Percentiles rank a stretch among this genome's conserved stretches.
Evolutionary conservation across 306 rosid genomes (phyloP).

Genomic region (Cucumis hystrix): DNA sequence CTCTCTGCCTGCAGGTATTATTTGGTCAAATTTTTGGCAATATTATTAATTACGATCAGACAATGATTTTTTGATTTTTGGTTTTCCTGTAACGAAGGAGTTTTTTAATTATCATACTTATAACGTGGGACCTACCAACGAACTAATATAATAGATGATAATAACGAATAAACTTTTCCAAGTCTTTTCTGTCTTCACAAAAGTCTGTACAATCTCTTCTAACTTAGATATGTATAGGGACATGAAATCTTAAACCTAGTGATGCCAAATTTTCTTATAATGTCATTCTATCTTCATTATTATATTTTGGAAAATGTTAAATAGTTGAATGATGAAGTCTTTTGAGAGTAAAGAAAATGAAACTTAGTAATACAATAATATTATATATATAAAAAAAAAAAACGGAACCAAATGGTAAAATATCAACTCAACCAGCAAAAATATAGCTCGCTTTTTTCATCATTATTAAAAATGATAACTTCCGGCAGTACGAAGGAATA

Average conservation of each 20-base stretch:
- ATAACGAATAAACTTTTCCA: background rate
- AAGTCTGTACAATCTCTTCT: background rate
- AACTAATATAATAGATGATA: background rate
- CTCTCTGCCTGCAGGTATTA: background rate
- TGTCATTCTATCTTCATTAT: background rate
- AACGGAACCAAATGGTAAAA: background rate
- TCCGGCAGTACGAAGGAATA: too few species aligned
- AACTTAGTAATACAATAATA: background rate
- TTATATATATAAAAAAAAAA: too few species aligned
- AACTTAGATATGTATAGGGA: background rate
- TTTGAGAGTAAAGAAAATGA: background rate
- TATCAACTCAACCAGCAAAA: background rate
- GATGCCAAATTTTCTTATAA: background rate
- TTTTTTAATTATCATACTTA: background rate
- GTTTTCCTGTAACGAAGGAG: background rate
- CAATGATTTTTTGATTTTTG: background rate
- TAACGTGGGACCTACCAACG: background rate
- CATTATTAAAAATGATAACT: background rate
- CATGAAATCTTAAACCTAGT: background rate
- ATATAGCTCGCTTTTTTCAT: background rate
- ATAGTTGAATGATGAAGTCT: background rate
- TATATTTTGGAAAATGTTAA: background rate
- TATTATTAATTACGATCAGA: background rate
- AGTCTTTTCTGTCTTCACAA: background rate
- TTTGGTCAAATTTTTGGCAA: background rate